Percentiles rank a stretch among this genome's conserved stretches.
These are phyloP conservation scores for Sechiopsis laciniata DNA, from an alignment of 306 rosid species.

Conservation along the genomic window DNA sequence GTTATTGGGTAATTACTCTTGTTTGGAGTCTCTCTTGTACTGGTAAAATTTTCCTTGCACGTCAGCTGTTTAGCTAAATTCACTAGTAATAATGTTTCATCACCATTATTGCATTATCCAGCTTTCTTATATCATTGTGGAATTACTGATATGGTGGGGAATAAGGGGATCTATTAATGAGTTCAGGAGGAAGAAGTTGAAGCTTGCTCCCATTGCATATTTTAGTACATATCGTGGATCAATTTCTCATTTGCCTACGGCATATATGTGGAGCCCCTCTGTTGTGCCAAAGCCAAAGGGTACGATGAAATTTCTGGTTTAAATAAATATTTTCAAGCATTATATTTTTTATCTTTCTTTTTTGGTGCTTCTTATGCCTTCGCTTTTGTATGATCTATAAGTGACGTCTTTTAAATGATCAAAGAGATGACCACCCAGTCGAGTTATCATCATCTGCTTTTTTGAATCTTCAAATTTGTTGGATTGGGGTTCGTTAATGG, in stretches of 20 bases:
- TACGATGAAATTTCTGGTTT: conserved; percentile 26
- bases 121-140: conserved; percentile 87
- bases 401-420: not conserved
- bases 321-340: not conserved
- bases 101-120: conserved; percentile 41
- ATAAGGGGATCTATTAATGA: conserved; percentile 75
- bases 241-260: conserved; percentile 90
- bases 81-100: conserved; percentile 14
- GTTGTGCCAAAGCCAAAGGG: conserved; percentile 93
- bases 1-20: conserved; percentile 71
- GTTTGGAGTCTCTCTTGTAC: conserved; percentile 15
- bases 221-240: conserved; percentile 91
- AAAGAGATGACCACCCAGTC: not conserved
- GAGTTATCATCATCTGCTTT: not conserved
- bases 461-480: not conserved
- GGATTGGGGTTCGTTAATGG: not conserved
- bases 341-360: conserved; percentile 7
- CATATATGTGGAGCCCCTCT: conserved; percentile 95
- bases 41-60: conserved; percentile 25
- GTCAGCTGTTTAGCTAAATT: conserved; percentile 25
- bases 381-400: conserved; percentile 4
- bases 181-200: conserved; percentile 78
- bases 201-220: conserved; percentile 92
- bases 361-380: conserved; percentile 7
- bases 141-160: conserved; percentile 93